Evolutionary conservation across 306 rosid species (phyloP), one percentile per base, ranked within the genome.

Genomic region (Trifolium repens): DNA sequence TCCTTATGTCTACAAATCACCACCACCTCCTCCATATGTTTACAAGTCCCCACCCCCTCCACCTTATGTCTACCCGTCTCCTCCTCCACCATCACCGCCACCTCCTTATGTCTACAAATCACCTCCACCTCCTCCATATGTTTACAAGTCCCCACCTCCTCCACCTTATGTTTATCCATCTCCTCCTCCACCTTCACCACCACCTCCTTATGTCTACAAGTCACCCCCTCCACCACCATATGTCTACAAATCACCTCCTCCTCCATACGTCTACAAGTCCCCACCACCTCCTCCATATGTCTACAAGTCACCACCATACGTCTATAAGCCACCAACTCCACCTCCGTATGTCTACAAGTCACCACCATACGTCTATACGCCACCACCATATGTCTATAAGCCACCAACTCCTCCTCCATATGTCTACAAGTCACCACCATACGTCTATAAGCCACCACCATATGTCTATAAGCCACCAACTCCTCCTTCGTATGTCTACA

Each of bases 331-430:
- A 8, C 9, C 64, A 7, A 49, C 66, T 0, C 84, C 79, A 1
- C 85, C 79, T n/a, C 64, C 64, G 0, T 78, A 77, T 37, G 30
- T 49, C 27, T 65, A 68, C 17, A 27, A 69, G 22, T 72, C 62
- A 1, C 58, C 78, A 0, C 32, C 35, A 4, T 42, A 27, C 0
- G 4, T 17, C 2, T 65, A 42, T 15, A 19, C 12, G 5, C 12
- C 79, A 0, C 71, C 71, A 0, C 50, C 76, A 2, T 58, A 58
- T 0, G 8, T 58, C 0, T 58, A 58, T 1, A 11, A 10, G 35
- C 46, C 62, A 0, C 27, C 71, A 3, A 22, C 69, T 0, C 78
- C 80, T 1, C 79, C 9, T 0, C 60, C 73, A 3, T 44, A 54
- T 54, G 60, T 54, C 0, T 54, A 54, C 1, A 1, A 47, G 8